Evolutionary conservation across 495 filamentous ascomycete genomes (phyloP).

Genomic region (Chaetomidium leptoderma): DNA sequence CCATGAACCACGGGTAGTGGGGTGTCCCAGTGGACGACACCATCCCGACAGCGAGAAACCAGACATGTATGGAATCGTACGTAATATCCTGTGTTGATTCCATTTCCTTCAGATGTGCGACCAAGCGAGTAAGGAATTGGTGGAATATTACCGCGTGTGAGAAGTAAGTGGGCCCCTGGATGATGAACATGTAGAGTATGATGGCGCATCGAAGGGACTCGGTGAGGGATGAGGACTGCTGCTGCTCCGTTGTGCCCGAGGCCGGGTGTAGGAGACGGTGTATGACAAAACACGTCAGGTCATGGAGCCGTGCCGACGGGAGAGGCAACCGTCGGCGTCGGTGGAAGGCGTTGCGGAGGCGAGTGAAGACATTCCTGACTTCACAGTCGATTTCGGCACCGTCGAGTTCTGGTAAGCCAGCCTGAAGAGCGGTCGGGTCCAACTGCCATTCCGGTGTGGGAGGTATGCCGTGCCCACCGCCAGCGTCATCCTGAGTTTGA

Average conservation of each 20-base stretch:
- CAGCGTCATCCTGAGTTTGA: constrained; percentile 44
- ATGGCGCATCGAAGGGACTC: constrained; percentile 46
- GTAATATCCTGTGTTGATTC: constrained; percentile 9
- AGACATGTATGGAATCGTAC: constrained; percentile 32
- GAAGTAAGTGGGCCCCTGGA: constrained; percentile 51
- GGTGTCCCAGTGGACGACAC: constrained; percentile 34
- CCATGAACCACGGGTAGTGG: constrained; percentile 33
- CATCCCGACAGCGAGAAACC: constrained; percentile 41
- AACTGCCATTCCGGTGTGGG: constrained; percentile 45
- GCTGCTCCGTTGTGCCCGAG: constrained; percentile 6
- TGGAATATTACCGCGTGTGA: constrained; percentile 43
- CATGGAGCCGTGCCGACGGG: constrained; percentile 43
- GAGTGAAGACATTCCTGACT: constrained; percentile 38
- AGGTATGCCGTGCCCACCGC: constrained; percentile 45
- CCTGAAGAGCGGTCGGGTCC: constrained; percentile 2
- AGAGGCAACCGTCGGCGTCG: constrained; percentile 25
- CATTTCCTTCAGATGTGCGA: constrained; percentile 27
- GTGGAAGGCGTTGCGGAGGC: constrained; percentile 41
- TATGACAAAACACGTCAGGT: constrained; percentile 48
- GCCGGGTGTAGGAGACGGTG: constrained; percentile 41
- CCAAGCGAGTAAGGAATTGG: constrained; percentile 31
- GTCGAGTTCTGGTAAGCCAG: constrained; percentile 16
- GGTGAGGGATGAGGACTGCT: constrained; percentile 27
- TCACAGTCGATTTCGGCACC: constrained; percentile 29
- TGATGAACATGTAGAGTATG: constrained; percentile 48